phyloP scores from a whole-genome alignment of 164 flowering plant species.

The Aristolochia fimbriata region DNA sequence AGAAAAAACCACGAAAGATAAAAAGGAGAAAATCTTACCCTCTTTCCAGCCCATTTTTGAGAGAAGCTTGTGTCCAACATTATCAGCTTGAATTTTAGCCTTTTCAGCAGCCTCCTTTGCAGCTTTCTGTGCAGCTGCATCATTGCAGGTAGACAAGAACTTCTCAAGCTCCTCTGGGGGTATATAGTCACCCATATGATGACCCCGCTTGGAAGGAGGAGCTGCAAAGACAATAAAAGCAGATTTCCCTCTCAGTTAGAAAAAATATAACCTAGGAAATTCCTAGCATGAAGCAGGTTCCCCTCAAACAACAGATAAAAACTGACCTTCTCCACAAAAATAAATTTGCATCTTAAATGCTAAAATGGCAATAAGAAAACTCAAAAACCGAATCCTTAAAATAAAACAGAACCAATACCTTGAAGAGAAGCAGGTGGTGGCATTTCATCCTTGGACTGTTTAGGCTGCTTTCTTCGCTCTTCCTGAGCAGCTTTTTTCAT shows the following conservation, averaged over 20 bases:
- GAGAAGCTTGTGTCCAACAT: slow-evolving; percentile 87
- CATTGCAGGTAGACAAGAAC: slow-evolving; percentile 76
- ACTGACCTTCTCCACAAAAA: not conserved
- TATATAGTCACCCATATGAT: slow-evolving; percentile 98
- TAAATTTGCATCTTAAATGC: not conserved
- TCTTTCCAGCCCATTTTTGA: slow-evolving; percentile 99
- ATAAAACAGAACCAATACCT: slow-evolving; percentile 27
- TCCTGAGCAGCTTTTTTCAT: slow-evolving; percentile 95
- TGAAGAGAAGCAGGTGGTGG: slow-evolving; percentile 97
- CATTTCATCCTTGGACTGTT: slow-evolving; percentile 90
- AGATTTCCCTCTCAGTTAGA: too few species aligned
- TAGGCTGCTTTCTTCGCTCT: slow-evolving; percentile 67
- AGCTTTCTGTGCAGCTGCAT: slow-evolving; percentile 60
- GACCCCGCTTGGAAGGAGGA: slow-evolving; percentile 57
- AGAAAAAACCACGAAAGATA: not conserved
- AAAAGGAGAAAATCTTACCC: slow-evolving; percentile 31
- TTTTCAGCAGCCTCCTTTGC: slow-evolving; percentile 65
- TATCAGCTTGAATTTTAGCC: slow-evolving; percentile 64
- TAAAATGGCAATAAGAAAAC: not conserved
- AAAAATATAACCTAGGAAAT: not conserved
- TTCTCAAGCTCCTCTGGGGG: slow-evolving; percentile 87
- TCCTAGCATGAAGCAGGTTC: not conserved
- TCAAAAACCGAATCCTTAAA: not conserved
- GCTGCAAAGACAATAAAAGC: slow-evolving; percentile 12
- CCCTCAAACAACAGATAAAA: not conserved